Evolutionary conservation across 1,284 basidiomycete genomes (phyloP).

Genomic region (Ganoderma lucidum): DNA sequence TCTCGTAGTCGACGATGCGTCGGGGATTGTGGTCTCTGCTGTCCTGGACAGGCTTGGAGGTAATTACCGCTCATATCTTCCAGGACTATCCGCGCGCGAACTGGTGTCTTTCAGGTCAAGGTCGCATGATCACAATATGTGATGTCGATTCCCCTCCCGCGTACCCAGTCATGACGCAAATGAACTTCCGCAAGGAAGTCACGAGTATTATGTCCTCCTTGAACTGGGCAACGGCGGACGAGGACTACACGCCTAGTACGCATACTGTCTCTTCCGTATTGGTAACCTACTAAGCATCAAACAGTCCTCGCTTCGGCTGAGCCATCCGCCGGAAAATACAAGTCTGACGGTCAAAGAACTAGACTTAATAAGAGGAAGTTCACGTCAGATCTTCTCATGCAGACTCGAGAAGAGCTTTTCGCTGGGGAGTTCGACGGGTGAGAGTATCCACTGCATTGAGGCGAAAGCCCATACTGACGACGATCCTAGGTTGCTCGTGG

Average conservation of each 20-base stretch:
- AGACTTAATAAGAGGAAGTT: constrained; percentile 78
- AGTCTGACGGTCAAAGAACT: constrained; percentile 74
- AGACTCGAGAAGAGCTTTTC: constrained; percentile 84
- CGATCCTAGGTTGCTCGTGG: constrained; percentile 73
- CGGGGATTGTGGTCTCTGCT: constrained; percentile 88
- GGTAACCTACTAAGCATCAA: background rate
- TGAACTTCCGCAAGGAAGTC: constrained; percentile 84
- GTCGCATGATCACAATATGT: constrained; percentile 86
- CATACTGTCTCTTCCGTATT: constrained; percentile 12
- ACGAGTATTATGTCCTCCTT: constrained; percentile 70
- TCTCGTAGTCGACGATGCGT: constrained; percentile 92
- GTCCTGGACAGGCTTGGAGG: constrained; percentile 90
- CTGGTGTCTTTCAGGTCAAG: constrained; percentile 62
- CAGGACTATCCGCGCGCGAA: background rate
- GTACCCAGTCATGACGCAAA: constrained; percentile 84
- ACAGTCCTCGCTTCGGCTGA: constrained; percentile 67
- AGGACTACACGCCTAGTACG: constrained; percentile 76
- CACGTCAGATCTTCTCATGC: constrained; percentile 63
- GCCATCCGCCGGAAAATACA: constrained; percentile 55
- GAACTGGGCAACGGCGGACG: constrained; percentile 93
- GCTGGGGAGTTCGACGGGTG: constrained; percentile 89
- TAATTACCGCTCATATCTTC: constrained; percentile 36
- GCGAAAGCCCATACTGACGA: constrained; percentile 13
- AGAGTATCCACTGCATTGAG: constrained; percentile 34
- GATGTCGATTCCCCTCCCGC: constrained; percentile 95